Conservation (phyloP, 257 asterid genomes). For the Galeopsis tetrahit region DNA sequence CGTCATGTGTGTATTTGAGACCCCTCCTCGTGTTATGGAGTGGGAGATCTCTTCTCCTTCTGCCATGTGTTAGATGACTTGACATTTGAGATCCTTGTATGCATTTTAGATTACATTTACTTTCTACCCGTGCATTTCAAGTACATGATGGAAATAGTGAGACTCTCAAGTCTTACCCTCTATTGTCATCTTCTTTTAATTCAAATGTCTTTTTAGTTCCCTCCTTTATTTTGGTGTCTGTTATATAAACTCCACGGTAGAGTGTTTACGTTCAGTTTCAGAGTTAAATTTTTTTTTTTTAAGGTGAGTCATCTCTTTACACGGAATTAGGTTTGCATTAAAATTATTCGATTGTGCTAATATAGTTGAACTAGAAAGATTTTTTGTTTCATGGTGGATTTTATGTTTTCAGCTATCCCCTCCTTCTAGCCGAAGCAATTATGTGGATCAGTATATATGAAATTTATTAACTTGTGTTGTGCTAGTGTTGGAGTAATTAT, state of each 20-base stretch:
- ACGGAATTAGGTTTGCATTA: neutral
- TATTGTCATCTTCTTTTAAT: no score
- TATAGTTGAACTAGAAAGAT: slow-evolving; percentile 23
- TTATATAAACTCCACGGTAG: slow-evolving; percentile 97
- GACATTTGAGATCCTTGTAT: no score
- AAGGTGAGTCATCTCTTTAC: slow-evolving; percentile 56
- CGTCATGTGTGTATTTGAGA: no score
- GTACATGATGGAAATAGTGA: no score
- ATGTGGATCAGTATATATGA: slow-evolving; percentile 54
- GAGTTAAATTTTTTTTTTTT: slow-evolving; percentile 85
- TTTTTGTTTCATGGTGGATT: slow-evolving; percentile 23
- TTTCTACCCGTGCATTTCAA: no score
- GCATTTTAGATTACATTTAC: no score
- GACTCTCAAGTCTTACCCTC: no score
- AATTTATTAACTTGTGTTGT: neutral
- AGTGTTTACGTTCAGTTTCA: slow-evolving; percentile 94
- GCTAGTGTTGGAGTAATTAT: neutral
- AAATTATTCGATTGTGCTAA: slow-evolving; percentile 11
- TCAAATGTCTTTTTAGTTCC: no score
- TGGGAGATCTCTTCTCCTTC: no score
- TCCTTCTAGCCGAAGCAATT: slow-evolving; percentile 62
- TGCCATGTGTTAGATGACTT: no score
- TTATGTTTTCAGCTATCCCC: slow-evolving; percentile 73
- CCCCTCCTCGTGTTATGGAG: no score
- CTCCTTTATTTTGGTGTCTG: slow-evolving; percentile 45